These are phyloP conservation scores for Bimuria novae-zelandiae DNA, from an alignment of 2,329 filamentous ascomycete species.

Conservation along the genomic window DNA sequence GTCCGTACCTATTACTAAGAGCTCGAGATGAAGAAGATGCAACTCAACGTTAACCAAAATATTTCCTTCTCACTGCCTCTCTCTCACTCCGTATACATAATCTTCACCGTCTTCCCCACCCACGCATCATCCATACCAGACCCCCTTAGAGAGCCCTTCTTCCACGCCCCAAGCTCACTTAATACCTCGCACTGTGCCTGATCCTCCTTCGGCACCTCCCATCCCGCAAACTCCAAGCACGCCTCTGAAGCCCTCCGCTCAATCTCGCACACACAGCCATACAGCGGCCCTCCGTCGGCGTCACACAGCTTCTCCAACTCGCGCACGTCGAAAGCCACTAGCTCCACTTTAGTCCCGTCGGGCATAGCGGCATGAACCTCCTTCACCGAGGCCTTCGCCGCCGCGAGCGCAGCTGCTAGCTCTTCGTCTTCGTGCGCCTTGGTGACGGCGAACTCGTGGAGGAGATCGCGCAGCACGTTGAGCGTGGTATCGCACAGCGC, in stretches of 20 bases:
- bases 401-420: neutral
- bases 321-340: neutral
- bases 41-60: too few species aligned
- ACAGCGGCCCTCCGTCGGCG: neutral
- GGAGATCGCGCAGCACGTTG: too few species aligned
- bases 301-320: neutral
- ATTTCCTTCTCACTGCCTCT: too few species aligned
- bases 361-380: neutral
- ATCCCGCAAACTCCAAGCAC: neutral
- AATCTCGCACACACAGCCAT: constrained; percentile 1
- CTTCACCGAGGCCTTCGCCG: neutral
- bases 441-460: neutral
- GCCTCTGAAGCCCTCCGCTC: neutral
- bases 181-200: neutral
- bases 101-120: neutral
- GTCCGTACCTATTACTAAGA: too few species aligned
- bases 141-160: neutral
- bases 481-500: neutral
- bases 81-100: neutral
- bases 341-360: neutral
- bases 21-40: too few species aligned
- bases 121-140: constrained; percentile 1
- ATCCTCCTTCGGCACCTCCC: neutral
- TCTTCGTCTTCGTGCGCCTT: neutral
- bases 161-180: neutral